Conservation (phyloP, 495 filamentous ascomycete genomes). For the Hypoxylon trugodes region DNA sequence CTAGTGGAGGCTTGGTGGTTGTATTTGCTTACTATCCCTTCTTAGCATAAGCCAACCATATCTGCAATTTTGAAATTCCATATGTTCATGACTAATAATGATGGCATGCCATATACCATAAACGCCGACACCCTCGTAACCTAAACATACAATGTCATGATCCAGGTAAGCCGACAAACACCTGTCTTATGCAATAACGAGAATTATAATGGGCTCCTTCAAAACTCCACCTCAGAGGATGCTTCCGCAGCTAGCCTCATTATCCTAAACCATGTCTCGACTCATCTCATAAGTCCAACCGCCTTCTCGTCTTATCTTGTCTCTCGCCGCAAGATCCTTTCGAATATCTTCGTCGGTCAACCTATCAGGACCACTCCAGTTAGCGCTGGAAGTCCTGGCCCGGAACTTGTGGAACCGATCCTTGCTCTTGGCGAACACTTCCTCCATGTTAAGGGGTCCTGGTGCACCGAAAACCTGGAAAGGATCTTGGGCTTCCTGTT, state of each 20-base stretch:
- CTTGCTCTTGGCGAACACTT: conserved; percentile 87
- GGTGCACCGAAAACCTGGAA: conserved; percentile 91
- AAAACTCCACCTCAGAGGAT: not conserved
- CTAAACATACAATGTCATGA: conserved; percentile 21
- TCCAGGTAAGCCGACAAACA: conserved; percentile 27
- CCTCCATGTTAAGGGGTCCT: conserved; percentile 87
- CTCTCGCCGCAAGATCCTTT: conserved; percentile 79
- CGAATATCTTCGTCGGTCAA: conserved; percentile 89
- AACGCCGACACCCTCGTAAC: conserved; percentile 22
- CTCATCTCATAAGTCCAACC: conserved; percentile 79
- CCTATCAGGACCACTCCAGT: conserved; percentile 87
- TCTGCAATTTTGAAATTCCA: conserved; percentile 10
- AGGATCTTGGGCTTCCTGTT: conserved; percentile 85
- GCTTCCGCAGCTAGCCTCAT: not conserved
- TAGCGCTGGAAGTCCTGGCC: conserved; percentile 87
- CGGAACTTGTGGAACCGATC: conserved; percentile 85
- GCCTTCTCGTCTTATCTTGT: conserved; percentile 81
- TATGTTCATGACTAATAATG: conserved; percentile 15
- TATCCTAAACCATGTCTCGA: conserved; percentile 48
- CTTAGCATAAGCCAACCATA: conserved; percentile 9
- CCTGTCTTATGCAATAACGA: conserved; percentile 35
- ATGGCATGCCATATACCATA: conserved; percentile 19
- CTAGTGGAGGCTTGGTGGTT: conserved; percentile 10
- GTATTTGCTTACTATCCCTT: conserved; percentile 17
- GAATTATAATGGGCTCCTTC: no score